Base-by-base conservation (phyloP, 352 stramenopile genomes). In the Pythium chondricola region DNA sequence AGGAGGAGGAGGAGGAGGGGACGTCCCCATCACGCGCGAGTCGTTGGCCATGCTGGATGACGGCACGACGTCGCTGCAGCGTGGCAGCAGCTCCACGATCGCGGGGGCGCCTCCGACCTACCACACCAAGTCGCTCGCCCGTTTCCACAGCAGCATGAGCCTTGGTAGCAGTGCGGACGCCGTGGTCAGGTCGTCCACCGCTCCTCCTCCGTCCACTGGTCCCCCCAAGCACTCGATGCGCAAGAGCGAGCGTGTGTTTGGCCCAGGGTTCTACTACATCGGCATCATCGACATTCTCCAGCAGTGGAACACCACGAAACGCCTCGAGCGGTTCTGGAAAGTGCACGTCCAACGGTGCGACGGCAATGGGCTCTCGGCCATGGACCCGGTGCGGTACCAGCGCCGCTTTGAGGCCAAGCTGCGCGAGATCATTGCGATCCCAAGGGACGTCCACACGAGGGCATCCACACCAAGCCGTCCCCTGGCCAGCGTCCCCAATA, bases 281-380 rank as follows among this genome's bases (percentile, higher is more conserved):
- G 86, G 86, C 11, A 69, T 96, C 25, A 96, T 96, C 48, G 86
- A 96, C 58, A 96, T 96, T 37, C 40, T 96, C 32, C 86, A 96
- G 63, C 85, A 80, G 38, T 96, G 81, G 81, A 95, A 79, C 25
- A 64, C 83, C 13, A 56, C 90, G 43, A 96, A 96, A 48, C 56
- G 65, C 21, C 38, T 88, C 5, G 86, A 96, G 65, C 67, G 81
- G 17, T 91, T 89, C 48, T 85, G 67, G 49, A 96, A 96, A 50
- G 82, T 90, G 7, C 47, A 76, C 16, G 42, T 95, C 9, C 69
- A 82, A 48, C 73, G 73, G 6, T 71, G 73, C 31, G 82, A 93
- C 42, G 56, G 65, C 8, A 68, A 91, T 3, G 85, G 85, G 0
- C 50, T 95, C n/a, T 93, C 80, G 7, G 85, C 85, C 4, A 93